Base-by-base conservation (phyloP, 164 flowering plant genomes). In the Tetracentron sinense region DNA sequence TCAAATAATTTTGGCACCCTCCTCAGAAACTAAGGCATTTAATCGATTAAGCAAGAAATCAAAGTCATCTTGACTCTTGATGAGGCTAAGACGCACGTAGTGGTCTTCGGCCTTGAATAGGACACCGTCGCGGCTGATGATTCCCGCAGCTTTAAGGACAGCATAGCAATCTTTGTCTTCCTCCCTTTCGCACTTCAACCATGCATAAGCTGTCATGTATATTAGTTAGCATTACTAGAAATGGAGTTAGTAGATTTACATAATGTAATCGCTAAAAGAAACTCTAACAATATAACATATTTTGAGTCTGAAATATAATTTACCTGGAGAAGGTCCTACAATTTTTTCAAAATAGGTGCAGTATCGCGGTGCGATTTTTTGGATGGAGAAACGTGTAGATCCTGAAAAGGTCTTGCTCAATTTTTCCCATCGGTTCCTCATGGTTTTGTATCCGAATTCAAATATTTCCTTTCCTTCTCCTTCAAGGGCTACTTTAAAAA, bases 121-220 rank as follows among this genome's bases (percentile, higher is more conserved):
- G 6, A 38, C 61, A 2, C 92, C 96, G 11, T 1, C 7, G 3
- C 85, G 80, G 27, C 96, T 84, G n/a, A 72, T 75, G 42, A 89
- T 77, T 4, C 77, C 73, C 1, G 76, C 87, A 29, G 65, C 75
- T 61, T 47, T 64, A 2, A 89, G 77, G 15, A 85, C 84, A 33
- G 44, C 73, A 30, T n/a, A 5, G 56, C 89, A 89, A 42, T 87
- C 75, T 60, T 53, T 19, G 23, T 84, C 90, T 67, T 82, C 88
- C 54, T 81, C 83, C 60, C 67, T 76, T 60, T 82, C 86, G 46
- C 96, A 87, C 71, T 74, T 85, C 72, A 87, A 1, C 93, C 90
- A 85, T 62, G 88, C 92, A 81, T 83, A 89, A 70, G 87, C 87
- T 86, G 83, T 70, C 49, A 62, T 52, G 20, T 30, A 0, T 16